Percentiles rank a stretch among this genome's conserved stretches.
Evolutionary conservation across 495 filamentous ascomycete species (phyloP).

Genomic region (Hyaloscypha bicolor): DNA sequence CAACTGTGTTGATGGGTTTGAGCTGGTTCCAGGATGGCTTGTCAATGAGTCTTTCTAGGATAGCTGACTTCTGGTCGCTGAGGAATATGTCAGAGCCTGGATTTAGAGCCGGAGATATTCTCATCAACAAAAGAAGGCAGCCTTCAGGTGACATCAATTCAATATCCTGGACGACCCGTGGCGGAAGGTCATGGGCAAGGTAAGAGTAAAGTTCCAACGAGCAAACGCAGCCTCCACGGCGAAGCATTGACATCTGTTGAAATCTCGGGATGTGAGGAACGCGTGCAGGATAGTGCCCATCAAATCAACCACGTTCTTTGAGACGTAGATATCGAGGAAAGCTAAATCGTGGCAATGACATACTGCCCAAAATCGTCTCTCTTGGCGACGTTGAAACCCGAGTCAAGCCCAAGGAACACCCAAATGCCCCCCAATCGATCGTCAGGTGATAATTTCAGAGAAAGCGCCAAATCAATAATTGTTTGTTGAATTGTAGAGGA

Average conservation of each 20-base stretch:
- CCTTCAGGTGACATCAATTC: too few species aligned
- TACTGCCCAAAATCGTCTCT: conserved; percentile 58
- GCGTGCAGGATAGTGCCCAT: conserved; percentile 57
- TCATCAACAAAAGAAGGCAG: too few species aligned
- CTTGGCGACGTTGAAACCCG: conserved; percentile 53
- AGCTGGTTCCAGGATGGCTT: too few species aligned
- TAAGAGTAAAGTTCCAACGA: conserved; percentile 41
- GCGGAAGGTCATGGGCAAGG: conserved; percentile 43
- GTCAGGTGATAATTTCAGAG: too few species aligned
- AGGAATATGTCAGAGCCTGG: too few species aligned
- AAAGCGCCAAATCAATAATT: too few species aligned
- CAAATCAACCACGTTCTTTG: conserved; percentile 54
- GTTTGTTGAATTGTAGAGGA: too few species aligned
- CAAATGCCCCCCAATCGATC: neutral
- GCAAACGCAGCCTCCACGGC: conserved; percentile 50
- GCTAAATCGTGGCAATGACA: conserved; percentile 43
- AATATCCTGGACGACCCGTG: conserved; percentile 51
- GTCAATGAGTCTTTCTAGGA: too few species aligned
- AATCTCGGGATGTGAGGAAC: conserved; percentile 53
- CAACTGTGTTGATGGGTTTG: too few species aligned
- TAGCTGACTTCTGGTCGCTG: too few species aligned
- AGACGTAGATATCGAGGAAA: conserved; percentile 53
- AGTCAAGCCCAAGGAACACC: conserved; percentile 50
- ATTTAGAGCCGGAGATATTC: too few species aligned
- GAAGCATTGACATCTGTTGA: conserved; percentile 53